A percentile compares a stretch with the other conserved stretches of the same genome.
These are phyloP conservation scores for Metschnikowia sp. DNA, from an alignment of 805 yeast species.

Conservation along the genomic window DNA sequence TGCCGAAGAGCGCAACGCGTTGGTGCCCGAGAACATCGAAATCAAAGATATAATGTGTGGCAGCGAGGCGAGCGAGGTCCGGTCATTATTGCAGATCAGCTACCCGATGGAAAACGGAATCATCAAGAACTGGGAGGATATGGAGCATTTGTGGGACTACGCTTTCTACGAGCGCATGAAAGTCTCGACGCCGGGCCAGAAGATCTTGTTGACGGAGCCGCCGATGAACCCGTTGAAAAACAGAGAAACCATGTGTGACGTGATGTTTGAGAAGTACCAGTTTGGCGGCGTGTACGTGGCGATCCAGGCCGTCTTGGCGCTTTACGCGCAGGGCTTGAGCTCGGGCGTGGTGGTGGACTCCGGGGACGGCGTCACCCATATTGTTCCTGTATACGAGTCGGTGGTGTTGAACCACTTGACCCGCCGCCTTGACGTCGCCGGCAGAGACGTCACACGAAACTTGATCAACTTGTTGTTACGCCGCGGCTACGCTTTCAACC, in stretches of 20 bases:
- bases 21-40: constrained; percentile 57
- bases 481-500: constrained; percentile 95
- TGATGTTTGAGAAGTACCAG: constrained; percentile 86
- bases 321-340: constrained; percentile 94
- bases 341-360: constrained; percentile 98
- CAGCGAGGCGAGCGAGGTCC: constrained; percentile 85
- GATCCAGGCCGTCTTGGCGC: constrained; percentile 95
- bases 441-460: constrained; percentile 97
- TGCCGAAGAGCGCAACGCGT: constrained; percentile 81
- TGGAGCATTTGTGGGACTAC: constrained; percentile 98
- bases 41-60: constrained; percentile 98
- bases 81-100: constrained; percentile 87
- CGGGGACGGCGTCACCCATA: constrained; percentile 98
- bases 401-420: constrained; percentile 95
- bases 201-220: constrained; percentile 90
- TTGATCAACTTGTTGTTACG: constrained; percentile 86
- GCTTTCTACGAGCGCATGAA: constrained; percentile 91
- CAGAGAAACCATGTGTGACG: constrained; percentile 87
- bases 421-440: constrained; percentile 92
- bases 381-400: constrained; percentile 96
- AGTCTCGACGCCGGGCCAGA: constrained; percentile 67
- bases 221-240: constrained; percentile 95
- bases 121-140: constrained; percentile 94
- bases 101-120: constrained; percentile 99
- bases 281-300: constrained; percentile 95